phyloP scores from a whole-genome alignment of 108 stramenopile genomes.

The Aurantiochytrium sp. region DNA sequence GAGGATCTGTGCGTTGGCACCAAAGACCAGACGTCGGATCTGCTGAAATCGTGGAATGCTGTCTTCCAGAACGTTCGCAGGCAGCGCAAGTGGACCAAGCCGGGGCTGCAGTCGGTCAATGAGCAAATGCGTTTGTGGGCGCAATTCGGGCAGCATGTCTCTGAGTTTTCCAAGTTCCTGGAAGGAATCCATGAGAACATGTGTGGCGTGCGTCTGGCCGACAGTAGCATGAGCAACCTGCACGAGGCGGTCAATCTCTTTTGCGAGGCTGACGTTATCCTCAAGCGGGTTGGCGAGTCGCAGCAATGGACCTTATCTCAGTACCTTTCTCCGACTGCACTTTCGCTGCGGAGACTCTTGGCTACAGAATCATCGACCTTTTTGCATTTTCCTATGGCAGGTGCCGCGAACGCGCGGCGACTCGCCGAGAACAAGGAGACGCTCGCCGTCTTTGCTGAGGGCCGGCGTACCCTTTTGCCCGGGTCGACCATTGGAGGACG shows the following conservation, averaged over 20 bases:
- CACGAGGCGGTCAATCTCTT: background rate
- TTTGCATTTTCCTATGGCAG: background rate
- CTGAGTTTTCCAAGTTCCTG: background rate
- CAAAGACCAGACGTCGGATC: background rate
- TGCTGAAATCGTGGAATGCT: background rate
- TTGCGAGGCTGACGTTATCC: background rate
- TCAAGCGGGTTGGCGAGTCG: background rate
- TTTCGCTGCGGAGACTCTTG: background rate
- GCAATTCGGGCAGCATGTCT: background rate
- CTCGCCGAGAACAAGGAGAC: background rate
- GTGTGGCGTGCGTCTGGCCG: background rate
- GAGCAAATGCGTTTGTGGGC: background rate
- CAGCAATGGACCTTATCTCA: background rate
- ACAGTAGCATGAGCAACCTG: background rate
- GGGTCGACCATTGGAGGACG: background rate
- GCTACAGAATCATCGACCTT: background rate
- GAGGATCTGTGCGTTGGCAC: background rate
- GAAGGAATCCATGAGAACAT: slow-evolving; percentile 20
- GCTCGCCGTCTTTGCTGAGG: background rate
- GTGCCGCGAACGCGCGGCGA: background rate
- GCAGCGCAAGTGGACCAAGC: background rate
- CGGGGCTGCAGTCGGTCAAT: background rate
- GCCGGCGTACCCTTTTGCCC: background rate
- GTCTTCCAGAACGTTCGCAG: background rate
- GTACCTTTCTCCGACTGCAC: background rate